Conservation (phyloP, 805 yeast genomes). For the Sporopachydermia quercuum region DNA sequence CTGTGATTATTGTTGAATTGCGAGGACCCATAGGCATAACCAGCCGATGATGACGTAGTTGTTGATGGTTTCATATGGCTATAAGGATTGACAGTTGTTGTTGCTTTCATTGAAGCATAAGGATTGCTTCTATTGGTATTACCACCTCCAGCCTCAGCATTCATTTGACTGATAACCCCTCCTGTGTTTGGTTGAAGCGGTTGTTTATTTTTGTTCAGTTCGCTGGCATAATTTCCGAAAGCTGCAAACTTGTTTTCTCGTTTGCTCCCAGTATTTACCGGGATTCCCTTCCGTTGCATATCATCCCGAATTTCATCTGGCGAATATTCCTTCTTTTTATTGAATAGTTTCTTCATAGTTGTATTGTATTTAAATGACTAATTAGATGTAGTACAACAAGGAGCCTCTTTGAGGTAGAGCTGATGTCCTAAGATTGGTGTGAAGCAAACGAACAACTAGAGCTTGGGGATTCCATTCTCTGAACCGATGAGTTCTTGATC, state of each 20-base stretch:
- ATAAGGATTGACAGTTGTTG: constrained; percentile 9
- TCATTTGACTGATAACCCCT: constrained; percentile 26
- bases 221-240: constrained; percentile 33
- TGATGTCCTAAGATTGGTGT: too few relatives aligned
- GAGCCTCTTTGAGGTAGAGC: too few relatives aligned
- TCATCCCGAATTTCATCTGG: constrained; percentile 29
- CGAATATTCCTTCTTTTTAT: constrained; percentile 34
- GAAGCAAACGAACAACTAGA: too few relatives aligned
- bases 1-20: not conserved
- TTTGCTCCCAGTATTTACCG: constrained; percentile 21
- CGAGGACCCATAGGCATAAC: too few relatives aligned
- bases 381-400: too few relatives aligned
- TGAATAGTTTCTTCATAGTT: constrained; percentile 31
- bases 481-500: too few relatives aligned
- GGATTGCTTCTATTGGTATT: constrained; percentile 8
- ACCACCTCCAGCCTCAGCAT: constrained; percentile 5
- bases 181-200: constrained; percentile 25
- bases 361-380: too few relatives aligned
- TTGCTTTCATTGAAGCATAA: not conserved
- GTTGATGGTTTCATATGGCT: too few relatives aligned
- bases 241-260: constrained; percentile 37
- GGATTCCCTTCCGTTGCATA: constrained; percentile 26
- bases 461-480: too few relatives aligned
- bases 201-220: constrained; percentile 18
- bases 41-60: not conserved